Percentiles rank a stretch among this genome's conserved stretches.
phyloP scores from a whole-genome alignment of 768 basidiomycete genomes.

The Termitomyces sp. region DNA sequence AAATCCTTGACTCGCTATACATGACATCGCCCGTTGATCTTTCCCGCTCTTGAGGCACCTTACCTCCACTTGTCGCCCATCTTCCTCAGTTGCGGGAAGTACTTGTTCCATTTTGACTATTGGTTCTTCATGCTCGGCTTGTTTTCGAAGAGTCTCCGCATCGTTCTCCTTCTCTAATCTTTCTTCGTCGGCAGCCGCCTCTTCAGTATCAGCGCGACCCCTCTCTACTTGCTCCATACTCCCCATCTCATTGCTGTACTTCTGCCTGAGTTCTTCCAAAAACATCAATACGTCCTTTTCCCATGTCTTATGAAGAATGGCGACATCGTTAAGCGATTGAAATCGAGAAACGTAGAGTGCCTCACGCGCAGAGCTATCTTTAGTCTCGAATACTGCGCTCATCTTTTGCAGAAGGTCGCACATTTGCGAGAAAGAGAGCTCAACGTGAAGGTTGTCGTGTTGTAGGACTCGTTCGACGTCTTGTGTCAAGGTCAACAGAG shows the following conservation, averaged over 20 bases:
- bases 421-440: conserved; percentile 46
- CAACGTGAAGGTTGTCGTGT: conserved; percentile 30
- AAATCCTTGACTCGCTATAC: not conserved
- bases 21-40: not conserved
- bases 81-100: conserved; percentile 16
- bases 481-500: conserved; percentile 31
- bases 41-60: not conserved
- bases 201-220: conserved; percentile 30
- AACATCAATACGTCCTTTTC: conserved; percentile 37
- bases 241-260: conserved; percentile 35
- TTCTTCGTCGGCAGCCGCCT: conserved; percentile 29
- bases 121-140: conserved; percentile 17
- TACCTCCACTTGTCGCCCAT: not conserved
- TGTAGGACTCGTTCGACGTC: conserved; percentile 30
- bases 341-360: conserved; percentile 43
- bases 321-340: conserved; percentile 46
- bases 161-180: conserved; percentile 19
- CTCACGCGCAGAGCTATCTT: conserved; percentile 42
- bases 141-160: conserved; percentile 17
- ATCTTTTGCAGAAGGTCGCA: conserved; percentile 53
- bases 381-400: conserved; percentile 39
- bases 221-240: conserved; percentile 35
- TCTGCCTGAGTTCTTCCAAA: conserved; percentile 33
- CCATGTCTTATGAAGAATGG: conserved; percentile 45
- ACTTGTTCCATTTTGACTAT: conserved; percentile 16